Base-by-base conservation (phyloP, 1,139 yeast species). In the Saccharomyces hybrid region DNA sequence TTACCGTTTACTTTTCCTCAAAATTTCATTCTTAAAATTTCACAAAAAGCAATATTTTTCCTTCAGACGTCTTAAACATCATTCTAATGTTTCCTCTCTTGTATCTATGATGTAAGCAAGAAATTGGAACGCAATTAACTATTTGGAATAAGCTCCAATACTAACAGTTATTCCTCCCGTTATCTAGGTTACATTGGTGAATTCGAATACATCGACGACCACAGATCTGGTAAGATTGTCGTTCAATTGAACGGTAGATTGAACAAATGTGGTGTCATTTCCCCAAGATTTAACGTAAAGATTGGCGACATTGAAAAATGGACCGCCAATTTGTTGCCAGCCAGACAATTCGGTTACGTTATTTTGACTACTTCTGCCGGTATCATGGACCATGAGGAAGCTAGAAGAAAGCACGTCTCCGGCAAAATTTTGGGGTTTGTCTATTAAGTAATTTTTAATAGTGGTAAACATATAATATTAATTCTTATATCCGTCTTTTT, bases 301-400 rank as follows among this genome's bases (percentile, higher is more conserved):
- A 84, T 91, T 64, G 84, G 77, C 72, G 98, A 91, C 73, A 85
- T 91, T 70, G 98, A 91, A 80, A 89, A 88, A 80, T 91, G 98
- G 98, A 90, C 96, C 69, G 96, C 84, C 76, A 90, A 89, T 84
- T 84, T 91, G 75, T 82, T 91, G 74, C 98, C 98, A 73, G 96
- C 98, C 64, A 89, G 98, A 86, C 98, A 91, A 79, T 91, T 91
- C 73, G 98, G 98, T 80, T 90, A 80, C 80, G 91, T 91, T 73
- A 87, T 91, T 76, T 84, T 91, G 74, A 91, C 99, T 76, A 93
- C 99, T 69, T 93, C 99, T 70, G 97, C 98, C 70, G 99, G 99
- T 79, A 93, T 93, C 70, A 90, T 93, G 97, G 98, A 93, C 82
- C 99, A 93, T 81, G 99, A 93, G 81, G 99, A 93, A 82, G 99